Base-by-base conservation (phyloP, 345 rosid genomes). In the Moricandia moricandioides region DNA sequence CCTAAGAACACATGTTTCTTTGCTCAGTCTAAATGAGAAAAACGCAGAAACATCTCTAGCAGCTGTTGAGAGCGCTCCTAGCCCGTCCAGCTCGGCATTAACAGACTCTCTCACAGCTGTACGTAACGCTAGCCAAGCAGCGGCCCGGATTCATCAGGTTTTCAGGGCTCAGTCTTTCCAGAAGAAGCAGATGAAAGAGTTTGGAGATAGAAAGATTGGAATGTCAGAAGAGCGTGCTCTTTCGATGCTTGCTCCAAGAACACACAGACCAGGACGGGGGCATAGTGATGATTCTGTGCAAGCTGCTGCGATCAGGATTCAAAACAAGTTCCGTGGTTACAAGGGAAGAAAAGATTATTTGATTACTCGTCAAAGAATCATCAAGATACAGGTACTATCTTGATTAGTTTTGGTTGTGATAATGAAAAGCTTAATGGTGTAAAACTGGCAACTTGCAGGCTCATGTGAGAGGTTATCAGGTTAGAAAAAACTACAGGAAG, bases 151-250 rank as follows among this genome's bases (percentile, higher is more conserved):
- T 75, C 86, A 89, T 71, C 95, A 91, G 76, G 95, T 88, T 68
- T 94, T 89, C 84, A 86, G 98, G 77, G 86, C 89, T 37, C 90
- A 91, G 78, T 94, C 98, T 65, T 94, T 94, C 84, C 98, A 90
- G 69, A 87, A 84, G 77, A 90, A 88, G 87, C 88, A 83, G 65
- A 54, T 89, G 65, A 88, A 82, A 82, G 93, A 88, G 78, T 82
- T 68, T 70, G 86, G 83, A 21, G 85, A 81, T 71, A 88, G 80
- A 33, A 84, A 84, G 65, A 67, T 77, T 58, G 86, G 86, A 62
- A 83, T 89, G 70, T 78, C 95, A 24, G 83, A 89, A 16, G 95
- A 91, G 75, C 85, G 61, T 30, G 91, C 92, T 35, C 91, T 94
- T 78, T 83, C 97, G 8, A 84, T 88, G 74, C 62, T 91, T 69